Conservation (phyloP, 768 basidiomycete species). For the Auriscalpium microsporum region DNA sequence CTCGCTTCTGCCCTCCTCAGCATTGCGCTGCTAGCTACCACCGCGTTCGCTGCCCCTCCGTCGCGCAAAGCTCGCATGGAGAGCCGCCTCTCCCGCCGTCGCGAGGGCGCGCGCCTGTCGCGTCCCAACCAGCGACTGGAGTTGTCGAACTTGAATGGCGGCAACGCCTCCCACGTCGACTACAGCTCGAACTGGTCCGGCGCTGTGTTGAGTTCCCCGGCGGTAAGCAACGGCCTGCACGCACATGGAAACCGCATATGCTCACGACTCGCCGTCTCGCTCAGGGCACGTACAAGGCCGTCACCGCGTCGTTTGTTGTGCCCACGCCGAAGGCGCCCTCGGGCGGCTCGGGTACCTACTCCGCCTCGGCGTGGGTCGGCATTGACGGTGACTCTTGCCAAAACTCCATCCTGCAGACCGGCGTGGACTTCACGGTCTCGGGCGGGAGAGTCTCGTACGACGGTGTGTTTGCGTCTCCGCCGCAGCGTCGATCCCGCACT, state of each 20-base stretch:
- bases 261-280: not conserved
- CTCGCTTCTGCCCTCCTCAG: not conserved
- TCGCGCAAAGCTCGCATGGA: not conserved
- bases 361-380: conserved; percentile 26
- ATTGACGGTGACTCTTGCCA: conserved; percentile 28
- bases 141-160: not conserved
- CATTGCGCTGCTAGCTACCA: not conserved
- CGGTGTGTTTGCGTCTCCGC: conserved; percentile 13
- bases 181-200: not conserved
- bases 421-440: conserved; percentile 22
- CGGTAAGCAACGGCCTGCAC: not conserved
- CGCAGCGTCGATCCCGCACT: too few relatives aligned
- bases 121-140: not conserved
- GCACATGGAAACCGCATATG: not conserved
- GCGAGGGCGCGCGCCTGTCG: not conserved
- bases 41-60: not conserved
- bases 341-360: not conserved
- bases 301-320: not conserved
- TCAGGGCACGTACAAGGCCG: not conserved
- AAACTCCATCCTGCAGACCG: conserved; percentile 27
- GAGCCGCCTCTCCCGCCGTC: not conserved
- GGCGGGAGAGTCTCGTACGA: conserved; percentile 17
- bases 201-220: not conserved
- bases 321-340: not conserved
- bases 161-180: not conserved